A percentile compares a stretch with the other conserved stretches of the same genome.
phyloP scores from a whole-genome alignment of 2,329 filamentous ascomycete genomes.

The Botryotinia globosa region DNA sequence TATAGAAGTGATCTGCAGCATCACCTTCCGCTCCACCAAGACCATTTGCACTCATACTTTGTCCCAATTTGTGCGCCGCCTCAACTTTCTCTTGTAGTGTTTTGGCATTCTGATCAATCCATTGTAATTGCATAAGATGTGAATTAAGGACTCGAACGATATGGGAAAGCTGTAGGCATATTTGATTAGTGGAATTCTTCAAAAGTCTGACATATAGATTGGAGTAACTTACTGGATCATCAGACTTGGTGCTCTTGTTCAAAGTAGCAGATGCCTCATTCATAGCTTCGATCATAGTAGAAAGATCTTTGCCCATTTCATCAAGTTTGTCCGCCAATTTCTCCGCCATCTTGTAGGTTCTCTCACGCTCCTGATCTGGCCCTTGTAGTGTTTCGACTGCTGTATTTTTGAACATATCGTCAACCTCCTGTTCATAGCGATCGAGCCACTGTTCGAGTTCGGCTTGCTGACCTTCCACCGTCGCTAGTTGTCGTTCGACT shows the following conservation, averaged over 20 bases:
- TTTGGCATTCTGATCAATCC: conserved; percentile 83
- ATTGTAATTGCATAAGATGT: conserved; percentile 87
- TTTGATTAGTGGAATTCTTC: conserved; percentile 23
- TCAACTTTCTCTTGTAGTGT: conserved; percentile 78
- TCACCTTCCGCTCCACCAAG: conserved; percentile 62
- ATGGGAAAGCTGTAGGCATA: conserved; percentile 68
- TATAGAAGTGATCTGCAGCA: conserved; percentile 84
- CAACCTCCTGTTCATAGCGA: conserved; percentile 86
- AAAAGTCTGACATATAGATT: neutral
- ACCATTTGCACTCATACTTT: conserved; percentile 53
- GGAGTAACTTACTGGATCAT: conserved; percentile 69
- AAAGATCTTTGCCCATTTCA: conserved; percentile 88
- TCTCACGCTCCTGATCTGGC: conserved; percentile 91
- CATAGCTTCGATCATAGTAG: conserved; percentile 97
- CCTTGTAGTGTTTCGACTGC: conserved; percentile 79
- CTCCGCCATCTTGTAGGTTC: conserved; percentile 94
- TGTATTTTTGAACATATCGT: conserved; percentile 80
- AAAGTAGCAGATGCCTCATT: conserved; percentile 87
- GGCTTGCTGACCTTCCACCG: conserved; percentile 88
- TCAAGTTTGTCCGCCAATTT: conserved; percentile 86
- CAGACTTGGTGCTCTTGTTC: conserved; percentile 83
- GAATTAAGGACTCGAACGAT: conserved; percentile 94
- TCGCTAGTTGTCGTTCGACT: conserved; percentile 85
- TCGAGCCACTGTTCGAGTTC: conserved; percentile 87
- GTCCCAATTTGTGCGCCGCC: conserved; percentile 76